Evolutionary conservation across 176 grass and related monocot genomes (phyloP), one percentile per base, ranked within the genome.

Genomic region (Carex myosuroides): DNA sequence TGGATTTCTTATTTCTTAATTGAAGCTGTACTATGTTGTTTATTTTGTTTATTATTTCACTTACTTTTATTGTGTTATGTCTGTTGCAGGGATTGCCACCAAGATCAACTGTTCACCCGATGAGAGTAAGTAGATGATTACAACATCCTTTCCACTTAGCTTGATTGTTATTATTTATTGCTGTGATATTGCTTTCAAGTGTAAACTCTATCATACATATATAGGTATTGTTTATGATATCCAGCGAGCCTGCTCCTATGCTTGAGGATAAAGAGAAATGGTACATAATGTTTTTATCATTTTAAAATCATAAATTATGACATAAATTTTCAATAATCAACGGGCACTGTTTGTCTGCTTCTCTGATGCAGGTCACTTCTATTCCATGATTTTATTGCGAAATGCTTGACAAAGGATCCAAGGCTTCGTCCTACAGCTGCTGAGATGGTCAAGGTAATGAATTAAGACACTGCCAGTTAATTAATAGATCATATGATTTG

Each of bases 341-440:
- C 53, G 13, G 60, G 46, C 21, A 68, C 3, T 65, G 53, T 65
- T 26, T 67, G 81, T 55, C 44, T 83, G 22, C 70, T 87, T 63
- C 53, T 83, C 50, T 82, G 37, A 79, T 85, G 69, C 82, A 99
- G 96, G 96, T 99, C 96, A 58, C 93, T 99, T 86, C 79, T 99
- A 81, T 99, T 99, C 81, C 96, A 99, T 90, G 96, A 99, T 95
- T 99, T 99, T 92, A 99, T 95, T 88, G 96, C 96, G 7, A 99
- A 99, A 85, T 99, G 93, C 88, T 84, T 99, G 86, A 99, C 96
- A 82, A 99, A 99, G 91, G 96, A 99, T 88, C 91, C 96, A 81
- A 90, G 96, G 76, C 86, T 93, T 85, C 91, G 96, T 12, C 96
- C 96, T 87, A 68, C 91, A 83, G 96, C 96, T 84, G 84, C 64